These are phyloP conservation scores for Cardamine occulta DNA, from an alignment of 345 rosid genomes.

Conservation along the genomic window DNA sequence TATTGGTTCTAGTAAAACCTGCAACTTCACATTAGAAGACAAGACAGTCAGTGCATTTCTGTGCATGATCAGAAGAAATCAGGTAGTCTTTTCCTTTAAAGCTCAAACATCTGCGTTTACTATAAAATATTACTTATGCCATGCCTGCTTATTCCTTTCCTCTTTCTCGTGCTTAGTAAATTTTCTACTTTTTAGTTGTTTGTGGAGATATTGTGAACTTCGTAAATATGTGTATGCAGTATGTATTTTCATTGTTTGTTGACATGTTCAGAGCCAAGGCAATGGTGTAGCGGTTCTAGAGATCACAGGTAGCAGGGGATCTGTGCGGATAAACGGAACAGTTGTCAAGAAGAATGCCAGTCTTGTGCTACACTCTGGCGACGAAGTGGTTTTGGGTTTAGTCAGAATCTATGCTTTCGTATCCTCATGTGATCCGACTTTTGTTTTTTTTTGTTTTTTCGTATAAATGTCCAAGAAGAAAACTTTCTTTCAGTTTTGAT, in stretches of 20 bases:
- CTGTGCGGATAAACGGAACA: slow-evolving; percentile 66
- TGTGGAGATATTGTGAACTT: slow-evolving; percentile 56
- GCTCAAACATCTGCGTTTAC: slow-evolving; percentile 2
- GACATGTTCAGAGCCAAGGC: slow-evolving; percentile 83
- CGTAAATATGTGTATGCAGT: slow-evolving; percentile 60
- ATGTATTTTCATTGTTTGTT: slow-evolving; percentile 72
- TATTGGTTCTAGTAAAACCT: slow-evolving; percentile 64
- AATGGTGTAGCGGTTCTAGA: slow-evolving; percentile 65
- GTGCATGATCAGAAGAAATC: slow-evolving; percentile 68
- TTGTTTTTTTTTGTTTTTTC: background rate
- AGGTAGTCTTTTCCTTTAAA: slow-evolving; percentile 50
- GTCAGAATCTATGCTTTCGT: slow-evolving; percentile 75
- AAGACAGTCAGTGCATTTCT: slow-evolving; percentile 47
- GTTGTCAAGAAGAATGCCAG: slow-evolving; percentile 53
- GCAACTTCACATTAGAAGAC: slow-evolving; percentile 62
- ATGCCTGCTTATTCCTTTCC: slow-evolving; percentile 10
- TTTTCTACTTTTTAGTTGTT: slow-evolving; percentile 35
- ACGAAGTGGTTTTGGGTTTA: slow-evolving; percentile 72
- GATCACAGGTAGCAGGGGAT: slow-evolving; percentile 71
- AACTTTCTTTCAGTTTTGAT: background rate
- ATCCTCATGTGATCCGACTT: slow-evolving; percentile 55
- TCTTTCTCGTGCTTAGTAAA: slow-evolving; percentile 17
- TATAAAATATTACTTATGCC: background rate
- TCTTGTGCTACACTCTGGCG: slow-evolving; percentile 67
- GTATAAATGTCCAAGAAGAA: background rate